Percentiles rank a stretch among this genome's conserved stretches.
These are phyloP conservation scores for Fusarium guadeloupense DNA, from an alignment of 2,329 filamentous ascomycete genomes.

Conservation along the genomic window DNA sequence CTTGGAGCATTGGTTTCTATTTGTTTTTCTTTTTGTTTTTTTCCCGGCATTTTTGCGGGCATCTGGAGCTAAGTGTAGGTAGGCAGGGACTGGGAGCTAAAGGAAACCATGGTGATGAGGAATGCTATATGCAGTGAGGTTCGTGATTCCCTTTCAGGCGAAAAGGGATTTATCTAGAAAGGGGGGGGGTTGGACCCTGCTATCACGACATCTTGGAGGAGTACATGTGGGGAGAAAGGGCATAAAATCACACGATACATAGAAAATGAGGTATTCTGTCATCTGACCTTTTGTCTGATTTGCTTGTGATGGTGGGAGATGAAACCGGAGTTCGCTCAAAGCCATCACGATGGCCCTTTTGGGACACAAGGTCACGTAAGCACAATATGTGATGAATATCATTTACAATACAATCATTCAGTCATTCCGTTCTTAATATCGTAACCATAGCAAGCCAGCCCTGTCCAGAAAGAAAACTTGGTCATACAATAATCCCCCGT, in stretches of 20 bases:
- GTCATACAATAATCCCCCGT: slow-evolving; percentile 18
- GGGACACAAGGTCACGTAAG: background rate
- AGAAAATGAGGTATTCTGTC: slow-evolving; percentile 17
- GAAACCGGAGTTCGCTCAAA: background rate
- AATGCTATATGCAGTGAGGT: background rate
- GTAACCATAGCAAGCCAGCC: slow-evolving; percentile 7
- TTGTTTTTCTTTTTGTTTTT: slow-evolving; percentile 17
- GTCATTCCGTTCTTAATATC: slow-evolving; percentile 11
- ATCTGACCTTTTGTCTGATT: background rate
- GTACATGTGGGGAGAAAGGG: slow-evolving; percentile 5
- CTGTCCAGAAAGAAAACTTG: background rate
- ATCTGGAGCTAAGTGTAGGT: background rate
- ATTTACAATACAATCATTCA: background rate
- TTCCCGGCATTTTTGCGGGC: slow-evolving; percentile 15
- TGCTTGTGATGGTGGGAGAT: background rate
- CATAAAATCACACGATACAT: background rate
- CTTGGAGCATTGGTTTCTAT: slow-evolving; percentile 11
- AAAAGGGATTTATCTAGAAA: slow-evolving; percentile 4
- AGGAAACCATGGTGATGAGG: slow-evolving; percentile 1
- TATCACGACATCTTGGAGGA: slow-evolving; percentile 10
- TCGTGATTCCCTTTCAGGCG: slow-evolving; percentile 1
- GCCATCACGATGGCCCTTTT: too few species aligned
- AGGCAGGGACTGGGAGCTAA: background rate
- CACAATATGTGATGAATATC: background rate
- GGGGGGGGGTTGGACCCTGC: background rate